Conservation (phyloP, 495 filamentous ascomycete species). For the Cryomyces minteri region DNA sequence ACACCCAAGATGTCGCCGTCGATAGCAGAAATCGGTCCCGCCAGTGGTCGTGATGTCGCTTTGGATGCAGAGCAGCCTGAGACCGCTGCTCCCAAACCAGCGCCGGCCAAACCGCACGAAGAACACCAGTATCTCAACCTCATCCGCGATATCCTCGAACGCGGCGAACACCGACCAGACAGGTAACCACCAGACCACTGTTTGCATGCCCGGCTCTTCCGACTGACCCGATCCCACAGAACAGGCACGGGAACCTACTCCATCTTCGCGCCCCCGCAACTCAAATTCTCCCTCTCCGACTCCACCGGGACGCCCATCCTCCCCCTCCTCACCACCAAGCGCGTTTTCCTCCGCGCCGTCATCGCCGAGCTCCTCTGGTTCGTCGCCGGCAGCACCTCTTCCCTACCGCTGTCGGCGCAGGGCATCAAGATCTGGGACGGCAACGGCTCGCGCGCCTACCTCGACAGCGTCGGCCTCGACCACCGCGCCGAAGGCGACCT, state of each 20-base stretch:
- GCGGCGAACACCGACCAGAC: slow-evolving; percentile 69
- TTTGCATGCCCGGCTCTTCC: not conserved
- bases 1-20: slow-evolving; percentile 5
- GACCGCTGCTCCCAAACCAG: not conserved
- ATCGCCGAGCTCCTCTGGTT: slow-evolving; percentile 96
- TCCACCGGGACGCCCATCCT: slow-evolving; percentile 31
- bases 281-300: slow-evolving; percentile 61
- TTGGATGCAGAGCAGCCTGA: not conserved
- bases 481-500: slow-evolving; percentile 75
- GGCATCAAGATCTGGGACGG: slow-evolving; percentile 97
- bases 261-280: slow-evolving; percentile 67
- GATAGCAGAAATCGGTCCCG: slow-evolving; percentile 7
- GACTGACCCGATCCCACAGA: slow-evolving; percentile 19
- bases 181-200: slow-evolving; percentile 23
- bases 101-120: slow-evolving; percentile 11
- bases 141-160: slow-evolving; percentile 51
- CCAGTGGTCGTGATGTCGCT: slow-evolving; percentile 4
- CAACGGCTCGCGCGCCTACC: slow-evolving; percentile 76
- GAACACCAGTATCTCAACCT: slow-evolving; percentile 24
- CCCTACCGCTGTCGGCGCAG: slow-evolving; percentile 46
- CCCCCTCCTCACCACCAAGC: slow-evolving; percentile 89
- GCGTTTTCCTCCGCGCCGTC: slow-evolving; percentile 83
- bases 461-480: slow-evolving; percentile 64
- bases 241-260: slow-evolving; percentile 87
- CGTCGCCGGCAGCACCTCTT: slow-evolving; percentile 65